A percentile compares a stretch with the other conserved stretches of the same genome.
These are phyloP conservation scores for Picochlorum sp. DNA, from an alignment of 139 green algal genomes.

Conservation along the genomic window DNA sequence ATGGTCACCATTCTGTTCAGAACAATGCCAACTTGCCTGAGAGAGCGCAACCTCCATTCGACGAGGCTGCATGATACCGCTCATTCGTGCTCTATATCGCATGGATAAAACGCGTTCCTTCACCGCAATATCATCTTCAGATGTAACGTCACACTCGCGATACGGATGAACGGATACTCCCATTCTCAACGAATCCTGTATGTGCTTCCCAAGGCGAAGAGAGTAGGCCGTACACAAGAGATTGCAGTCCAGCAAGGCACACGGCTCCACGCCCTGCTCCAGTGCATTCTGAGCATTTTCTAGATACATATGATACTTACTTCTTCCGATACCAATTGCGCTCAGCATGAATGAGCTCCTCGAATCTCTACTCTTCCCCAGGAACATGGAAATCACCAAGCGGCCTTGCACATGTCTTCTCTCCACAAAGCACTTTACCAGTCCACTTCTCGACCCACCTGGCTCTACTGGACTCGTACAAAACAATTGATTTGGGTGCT, in stretches of 20 bases:
- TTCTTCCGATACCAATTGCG: background rate
- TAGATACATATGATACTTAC: background rate
- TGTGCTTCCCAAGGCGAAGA: background rate
- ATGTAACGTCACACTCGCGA: background rate
- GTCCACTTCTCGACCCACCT: constrained; percentile 8
- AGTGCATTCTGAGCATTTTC: background rate
- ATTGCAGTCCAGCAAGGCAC: constrained; percentile 18
- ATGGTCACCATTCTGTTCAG: background rate
- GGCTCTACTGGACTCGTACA: constrained; percentile 15
- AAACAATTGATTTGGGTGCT: constrained; percentile 43
- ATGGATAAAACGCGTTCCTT: constrained; percentile 11
- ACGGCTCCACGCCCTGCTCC: constrained; percentile 3
- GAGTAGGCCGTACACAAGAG: constrained; percentile 19
- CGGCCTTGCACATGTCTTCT: constrained; percentile 7
- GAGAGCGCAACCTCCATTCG: constrained; percentile 9
- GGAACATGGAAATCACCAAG: constrained; percentile 17
- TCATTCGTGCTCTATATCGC: constrained; percentile 31
- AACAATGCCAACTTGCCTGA: background rate
- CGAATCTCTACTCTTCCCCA: constrained; percentile 12
- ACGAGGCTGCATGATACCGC: constrained; percentile 45
- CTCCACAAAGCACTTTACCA: constrained; percentile 37
- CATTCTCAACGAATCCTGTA: background rate
- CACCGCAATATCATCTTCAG: background rate
- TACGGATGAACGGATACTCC: background rate
- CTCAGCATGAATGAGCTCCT: background rate